phyloP scores from a whole-genome alignment of 208 protist genomes.

The Crithidia bombi region DNA sequence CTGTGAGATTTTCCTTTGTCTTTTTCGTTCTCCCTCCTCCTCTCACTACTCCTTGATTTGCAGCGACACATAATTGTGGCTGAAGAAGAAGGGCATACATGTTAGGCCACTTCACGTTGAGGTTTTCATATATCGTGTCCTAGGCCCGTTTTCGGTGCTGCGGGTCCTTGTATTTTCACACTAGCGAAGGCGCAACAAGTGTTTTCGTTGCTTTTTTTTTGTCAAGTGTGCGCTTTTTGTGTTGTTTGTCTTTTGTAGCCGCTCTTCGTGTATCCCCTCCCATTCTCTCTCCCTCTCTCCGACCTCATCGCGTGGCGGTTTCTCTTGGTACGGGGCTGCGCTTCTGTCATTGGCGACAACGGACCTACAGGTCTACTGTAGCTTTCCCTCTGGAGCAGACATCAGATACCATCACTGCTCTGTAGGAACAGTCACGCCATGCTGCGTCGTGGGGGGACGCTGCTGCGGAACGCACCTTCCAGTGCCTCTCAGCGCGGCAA shows the following conservation, averaged over 20 bases:
- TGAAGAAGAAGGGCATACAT: conserved; percentile 19
- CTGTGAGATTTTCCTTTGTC: background rate
- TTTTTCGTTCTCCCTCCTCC: background rate
- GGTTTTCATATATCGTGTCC: background rate
- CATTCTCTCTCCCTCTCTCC: background rate
- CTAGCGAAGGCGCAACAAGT: too few species aligned
- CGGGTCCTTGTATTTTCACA: background rate
- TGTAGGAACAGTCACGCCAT: too few species aligned
- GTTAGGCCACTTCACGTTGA: background rate
- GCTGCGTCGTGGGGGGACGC: conserved; percentile 5
- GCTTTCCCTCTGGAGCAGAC: background rate
- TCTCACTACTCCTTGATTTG: background rate
- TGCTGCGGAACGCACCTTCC: background rate
- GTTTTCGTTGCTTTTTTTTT: conserved; percentile 1
- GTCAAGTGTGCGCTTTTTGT: background rate
- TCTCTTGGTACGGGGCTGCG: too few species aligned
- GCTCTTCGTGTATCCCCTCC: background rate
- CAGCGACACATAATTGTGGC: background rate
- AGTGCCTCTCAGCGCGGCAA: background rate
- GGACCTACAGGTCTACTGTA: too few species aligned
- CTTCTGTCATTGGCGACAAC: too few species aligned
- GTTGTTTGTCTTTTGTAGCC: background rate
- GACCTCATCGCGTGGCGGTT: too few species aligned
- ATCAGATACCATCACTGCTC: too few species aligned
- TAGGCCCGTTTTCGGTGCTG: background rate